Evolutionary conservation across 495 filamentous ascomycete genomes (phyloP), one percentile per base, ranked within the genome.

Genomic region (Penicillium chermesinum): DNA sequence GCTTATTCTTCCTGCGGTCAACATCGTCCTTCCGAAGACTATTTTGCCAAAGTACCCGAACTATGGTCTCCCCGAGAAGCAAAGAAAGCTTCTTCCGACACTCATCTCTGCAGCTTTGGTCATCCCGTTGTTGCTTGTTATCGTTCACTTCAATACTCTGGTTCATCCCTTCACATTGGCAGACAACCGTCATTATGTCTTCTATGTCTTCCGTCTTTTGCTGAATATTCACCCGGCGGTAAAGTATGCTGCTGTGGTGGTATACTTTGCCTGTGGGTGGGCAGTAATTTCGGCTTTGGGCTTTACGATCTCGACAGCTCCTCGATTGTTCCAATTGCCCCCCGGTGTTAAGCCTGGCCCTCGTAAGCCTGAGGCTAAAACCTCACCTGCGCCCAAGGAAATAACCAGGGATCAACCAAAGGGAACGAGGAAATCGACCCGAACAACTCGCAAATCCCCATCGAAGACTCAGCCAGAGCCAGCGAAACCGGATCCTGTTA

Each of bases 121-220:
- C 18, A 49, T 83, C 1, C 64, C 60, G 2, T 32, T 72, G 5
- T 80, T 85, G 50, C 59, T 82, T 17, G 57, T 63, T 3, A 73
- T 86, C 8, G 79, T 94, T 18, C 77, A 82, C 51, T 84, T 73
- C 75, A 97, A 96, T 73, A 97, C 93, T 33, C 82, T 94, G 48
- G 81, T 98, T 44, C 93, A 98, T 62, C 93, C 93, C 1, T 98
- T 96, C 57, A 95, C 91, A 1, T 78, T 97, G 2, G 93, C 93
- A 21, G 93, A 98, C 63, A 98, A 98, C 67, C 76, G 93, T 2
- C 94, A 97, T 63, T 98, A 95, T 70, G 80, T 93, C 46, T 98
- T 98, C 69, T 98, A 98, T 66, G 74, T 93, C 48, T 97, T 98
- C 71, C 85, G 89, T 0, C 79, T 94, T 52, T 84, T 89, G 9